Evolutionary conservation across 805 yeast species (phyloP), one percentile per base, ranked within the genome.

Genomic region (Hanseniaspora vineae): DNA sequence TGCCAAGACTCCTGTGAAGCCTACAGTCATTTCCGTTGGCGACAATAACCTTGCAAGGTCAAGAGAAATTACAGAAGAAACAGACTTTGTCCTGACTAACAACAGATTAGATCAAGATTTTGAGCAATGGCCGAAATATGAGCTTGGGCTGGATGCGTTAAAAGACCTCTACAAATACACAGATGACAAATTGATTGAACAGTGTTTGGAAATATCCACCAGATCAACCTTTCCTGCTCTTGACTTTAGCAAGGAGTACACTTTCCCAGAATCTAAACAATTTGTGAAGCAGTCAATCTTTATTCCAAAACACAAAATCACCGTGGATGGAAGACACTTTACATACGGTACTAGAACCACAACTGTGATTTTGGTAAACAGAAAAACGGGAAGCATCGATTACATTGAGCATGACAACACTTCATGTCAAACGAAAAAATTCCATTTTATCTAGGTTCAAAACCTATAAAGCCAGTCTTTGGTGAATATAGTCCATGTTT

Each of bases 261-360:
- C 37, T 13, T 45, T 45, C 35, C 31, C 35, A 35, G 44, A 44
- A 31, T 45, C 46, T 2, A 45, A 45, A 31, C 3, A 20, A 31
- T 42, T 35, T 14, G 50, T 48, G 0, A 37, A 47, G 32, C 32
- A 40, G 11, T 48, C 50, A 3, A 32, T 48, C 8, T 48, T 45
- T 15, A 45, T 48, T 6, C 50, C 50, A 3, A 13, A 20, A 20
- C 47, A 42, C 31, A 46, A 45, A 35, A 18, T 48, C 5, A 9
- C 10, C 12, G 15, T 42, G 3, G 35, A 42, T 6, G 35, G 23
- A 3, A 42, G 8, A 18, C 18, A 12, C 6, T 35, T 19, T 31
- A 29, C 20, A 3, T 48, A 48, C 35, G 50, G 50, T 13, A 48
- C 50, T 13, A 44, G 50, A 42, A 48, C 50, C n/a, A 48, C 50